Conservation (phyloP, 2,329 filamentous ascomycete species). For the Talaromyces sp. region DNA sequence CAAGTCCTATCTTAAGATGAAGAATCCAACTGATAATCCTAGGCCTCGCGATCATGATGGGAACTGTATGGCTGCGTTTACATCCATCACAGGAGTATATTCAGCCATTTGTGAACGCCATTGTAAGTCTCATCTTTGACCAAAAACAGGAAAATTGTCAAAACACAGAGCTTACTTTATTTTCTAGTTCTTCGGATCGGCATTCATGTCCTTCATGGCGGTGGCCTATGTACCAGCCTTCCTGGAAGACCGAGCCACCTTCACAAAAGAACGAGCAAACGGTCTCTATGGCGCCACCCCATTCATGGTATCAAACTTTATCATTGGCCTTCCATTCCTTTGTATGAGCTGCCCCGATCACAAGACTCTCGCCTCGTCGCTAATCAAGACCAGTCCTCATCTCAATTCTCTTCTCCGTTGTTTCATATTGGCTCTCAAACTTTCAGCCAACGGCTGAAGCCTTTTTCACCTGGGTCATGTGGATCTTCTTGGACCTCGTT, state of each 20-base stretch:
- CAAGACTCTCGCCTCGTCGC: background rate
- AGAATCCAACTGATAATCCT: background rate
- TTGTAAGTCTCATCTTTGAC: conserved; percentile 48
- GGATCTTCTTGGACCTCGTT: conserved; percentile 81
- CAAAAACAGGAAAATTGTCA: background rate
- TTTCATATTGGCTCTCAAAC: conserved; percentile 79
- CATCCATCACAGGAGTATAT: conserved; percentile 70
- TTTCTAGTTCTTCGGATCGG: conserved; percentile 68
- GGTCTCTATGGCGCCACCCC: conserved; percentile 75
- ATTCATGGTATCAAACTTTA: conserved; percentile 77
- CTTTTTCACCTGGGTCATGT: conserved; percentile 80
- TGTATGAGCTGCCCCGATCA: conserved; percentile 46
- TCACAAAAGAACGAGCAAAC: conserved; percentile 77
- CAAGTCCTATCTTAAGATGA: background rate
- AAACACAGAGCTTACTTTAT: background rate
- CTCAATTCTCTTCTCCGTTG: conserved; percentile 70
- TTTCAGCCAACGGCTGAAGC: conserved; percentile 66
- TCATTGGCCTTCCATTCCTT: conserved; percentile 79
- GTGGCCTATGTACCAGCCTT: conserved; percentile 84
- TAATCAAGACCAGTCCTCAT: conserved; percentile 61
- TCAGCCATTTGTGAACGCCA: conserved; percentile 79
- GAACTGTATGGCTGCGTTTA: conserved; percentile 81
- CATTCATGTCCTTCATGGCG: conserved; percentile 80
- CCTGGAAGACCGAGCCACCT: conserved; percentile 74
- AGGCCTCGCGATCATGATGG: conserved; percentile 80